phyloP scores from a whole-genome alignment of 306 rosid genomes.

The Malus domestica region DNA sequence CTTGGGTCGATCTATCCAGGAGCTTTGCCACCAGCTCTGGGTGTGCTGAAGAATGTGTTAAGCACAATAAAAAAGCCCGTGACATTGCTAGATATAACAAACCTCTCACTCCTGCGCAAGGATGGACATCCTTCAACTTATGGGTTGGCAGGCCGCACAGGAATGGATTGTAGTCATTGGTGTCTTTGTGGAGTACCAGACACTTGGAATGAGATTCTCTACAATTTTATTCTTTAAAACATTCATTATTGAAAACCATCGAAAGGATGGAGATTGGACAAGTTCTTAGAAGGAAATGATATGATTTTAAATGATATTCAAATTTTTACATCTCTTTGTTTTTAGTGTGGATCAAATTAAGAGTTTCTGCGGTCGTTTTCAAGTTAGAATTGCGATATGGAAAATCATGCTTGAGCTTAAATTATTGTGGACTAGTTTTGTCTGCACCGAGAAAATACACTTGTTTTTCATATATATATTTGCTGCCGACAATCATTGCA shows the following conservation, averaged over 20 bases:
- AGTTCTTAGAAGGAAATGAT: neutral
- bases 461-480: too few species aligned
- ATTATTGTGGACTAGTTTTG: too few species aligned
- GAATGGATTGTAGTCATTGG: conserved; percentile 90
- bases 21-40: conserved; percentile 58
- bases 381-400: neutral
- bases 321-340: neutral
- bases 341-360: too few species aligned
- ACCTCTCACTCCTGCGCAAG: conserved; percentile 64
- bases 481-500: too few species aligned
- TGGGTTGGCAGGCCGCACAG: conserved; percentile 42
- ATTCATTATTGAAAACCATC: neutral
- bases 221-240: conserved; percentile 45
- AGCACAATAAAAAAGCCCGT: conserved; percentile 52
- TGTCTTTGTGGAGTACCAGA: conserved; percentile 96
- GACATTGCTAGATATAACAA: conserved; percentile 62
- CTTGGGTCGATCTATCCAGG: conserved; percentile 62
- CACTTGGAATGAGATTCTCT: conserved; percentile 77
- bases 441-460: too few species aligned
- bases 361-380: neutral
- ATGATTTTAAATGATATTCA: neutral
- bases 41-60: conserved; percentile 49
- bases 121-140: conserved; percentile 86
- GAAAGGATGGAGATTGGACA: neutral
- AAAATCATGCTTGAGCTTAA: neutral